These are phyloP conservation scores for Paramecium sonneborni DNA, from an alignment of 73 alveolate species.

Conservation along the genomic window DNA sequence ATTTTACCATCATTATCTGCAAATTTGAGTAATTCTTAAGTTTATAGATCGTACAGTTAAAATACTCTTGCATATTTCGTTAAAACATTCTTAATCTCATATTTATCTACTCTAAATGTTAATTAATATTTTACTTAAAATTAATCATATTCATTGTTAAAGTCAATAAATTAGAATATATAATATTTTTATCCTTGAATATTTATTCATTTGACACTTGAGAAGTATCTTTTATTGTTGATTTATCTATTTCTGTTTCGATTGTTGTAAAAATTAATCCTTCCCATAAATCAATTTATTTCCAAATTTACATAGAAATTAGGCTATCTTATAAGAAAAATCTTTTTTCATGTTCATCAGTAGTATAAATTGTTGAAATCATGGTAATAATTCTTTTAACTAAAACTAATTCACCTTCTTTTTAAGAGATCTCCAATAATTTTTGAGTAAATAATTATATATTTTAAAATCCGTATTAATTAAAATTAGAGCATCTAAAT, in stretches of 20 bases:
- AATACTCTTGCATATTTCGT: conserved; percentile 44
- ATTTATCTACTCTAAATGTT: conserved; percentile 12
- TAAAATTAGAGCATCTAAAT: neutral
- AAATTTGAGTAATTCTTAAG: conserved; percentile 24
- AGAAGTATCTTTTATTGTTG: neutral
- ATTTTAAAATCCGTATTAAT: neutral
- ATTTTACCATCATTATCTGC: conserved; percentile 45
- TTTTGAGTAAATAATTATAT: neutral
- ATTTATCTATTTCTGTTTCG: conserved; percentile 15
- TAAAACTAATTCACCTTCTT: neutral
- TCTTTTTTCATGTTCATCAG: conserved; percentile 33
- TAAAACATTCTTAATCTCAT: conserved; percentile 1
- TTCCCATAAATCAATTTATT: conserved; percentile 44
- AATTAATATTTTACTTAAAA: neutral
- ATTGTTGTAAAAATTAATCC: conserved; percentile 34
- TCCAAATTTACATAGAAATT: conserved; percentile 12
- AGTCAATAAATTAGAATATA: neutral
- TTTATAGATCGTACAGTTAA: neutral
- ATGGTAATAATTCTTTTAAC: conserved; percentile 30
- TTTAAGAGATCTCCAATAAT: conserved; percentile 5
- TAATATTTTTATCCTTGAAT: conserved; percentile 26
- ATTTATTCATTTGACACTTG: conserved; percentile 11
- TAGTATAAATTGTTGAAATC: conserved; percentile 17
- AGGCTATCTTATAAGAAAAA: conserved; percentile 14
- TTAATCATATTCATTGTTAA: conserved; percentile 18